These are phyloP conservation scores for Wickerhamiella azyma DNA, from an alignment of 805 yeast genomes.

Conservation along the genomic window DNA sequence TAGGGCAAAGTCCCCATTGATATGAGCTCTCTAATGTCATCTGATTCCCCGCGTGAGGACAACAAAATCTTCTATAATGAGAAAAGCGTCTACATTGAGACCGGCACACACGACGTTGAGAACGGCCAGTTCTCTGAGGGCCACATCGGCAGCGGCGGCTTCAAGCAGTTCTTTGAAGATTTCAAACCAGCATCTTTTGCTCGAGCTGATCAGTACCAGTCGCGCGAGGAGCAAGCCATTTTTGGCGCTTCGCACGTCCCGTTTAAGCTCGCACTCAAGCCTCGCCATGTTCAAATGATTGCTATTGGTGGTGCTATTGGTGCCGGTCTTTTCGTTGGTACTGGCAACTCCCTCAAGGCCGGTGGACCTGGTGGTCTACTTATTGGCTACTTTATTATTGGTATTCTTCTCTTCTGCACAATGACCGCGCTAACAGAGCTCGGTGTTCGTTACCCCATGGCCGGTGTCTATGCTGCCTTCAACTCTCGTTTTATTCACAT, in stretches of 20 bases:
- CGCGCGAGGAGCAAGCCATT: slow-evolving; percentile 28
- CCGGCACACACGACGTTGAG: background rate
- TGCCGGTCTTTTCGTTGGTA: slow-evolving; percentile 43
- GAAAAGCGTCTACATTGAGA: background rate
- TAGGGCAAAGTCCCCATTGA: no score
- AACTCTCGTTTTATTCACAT: slow-evolving; percentile 46
- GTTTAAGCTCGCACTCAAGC: slow-evolving; percentile 39
- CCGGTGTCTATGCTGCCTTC: slow-evolving; percentile 42
- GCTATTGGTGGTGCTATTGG: slow-evolving; percentile 72
- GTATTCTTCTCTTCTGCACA: slow-evolving; percentile 43
- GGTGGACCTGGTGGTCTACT: slow-evolving; percentile 42
- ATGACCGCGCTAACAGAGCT: slow-evolving; percentile 50
- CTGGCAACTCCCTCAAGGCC: slow-evolving; percentile 31
- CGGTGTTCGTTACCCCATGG: slow-evolving; percentile 45
- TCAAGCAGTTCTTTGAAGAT: slow-evolving; percentile 22
- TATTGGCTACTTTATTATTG: slow-evolving; percentile 34
- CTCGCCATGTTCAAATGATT: slow-evolving; percentile 36
- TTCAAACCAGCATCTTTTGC: slow-evolving; percentile 33
- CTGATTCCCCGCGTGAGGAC: no score
- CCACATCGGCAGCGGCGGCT: slow-evolving; percentile 7
- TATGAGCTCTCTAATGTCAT: no score
- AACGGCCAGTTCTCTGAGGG: background rate
- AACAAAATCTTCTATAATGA: no score
- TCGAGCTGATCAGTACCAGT: slow-evolving; percentile 25
- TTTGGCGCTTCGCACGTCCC: slow-evolving; percentile 61